These are phyloP conservation scores for Microsporum ferrugineum DNA, from an alignment of 2,329 filamentous ascomycete species.

Conservation along the genomic window DNA sequence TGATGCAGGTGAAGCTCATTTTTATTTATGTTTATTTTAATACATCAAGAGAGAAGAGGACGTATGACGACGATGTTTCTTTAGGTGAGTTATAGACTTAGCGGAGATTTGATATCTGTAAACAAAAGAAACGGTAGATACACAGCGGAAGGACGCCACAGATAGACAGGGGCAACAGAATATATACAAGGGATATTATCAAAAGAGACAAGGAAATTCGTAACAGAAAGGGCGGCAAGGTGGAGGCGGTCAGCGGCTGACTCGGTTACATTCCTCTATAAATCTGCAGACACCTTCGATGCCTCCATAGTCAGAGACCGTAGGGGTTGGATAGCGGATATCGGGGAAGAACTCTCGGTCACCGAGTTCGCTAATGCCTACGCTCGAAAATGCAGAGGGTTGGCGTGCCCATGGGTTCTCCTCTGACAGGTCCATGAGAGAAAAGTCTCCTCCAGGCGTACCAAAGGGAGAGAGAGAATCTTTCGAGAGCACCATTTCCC, in stretches of 20 bases:
- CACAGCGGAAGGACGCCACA: background rate
- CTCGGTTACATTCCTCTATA: slow-evolving; percentile 51
- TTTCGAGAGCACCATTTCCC: slow-evolving; percentile 40
- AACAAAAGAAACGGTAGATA: slow-evolving; percentile 5
- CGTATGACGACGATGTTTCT: too few relatives aligned
- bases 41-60: too few relatives aligned
- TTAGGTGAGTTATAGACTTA: background rate
- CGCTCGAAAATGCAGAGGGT: slow-evolving; percentile 45
- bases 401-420: slow-evolving; percentile 45
- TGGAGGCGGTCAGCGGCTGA: slow-evolving; percentile 22
- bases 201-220: slow-evolving; percentile 10
- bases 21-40: too few relatives aligned
- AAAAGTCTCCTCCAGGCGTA: slow-evolving; percentile 26
- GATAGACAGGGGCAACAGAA: slow-evolving; percentile 1
- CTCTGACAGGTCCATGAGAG: slow-evolving; percentile 34
- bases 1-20: background rate
- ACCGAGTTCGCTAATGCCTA: slow-evolving; percentile 43
- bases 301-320: slow-evolving; percentile 47
- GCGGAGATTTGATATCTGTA: background rate
- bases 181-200: background rate
- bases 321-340: slow-evolving; percentile 22
- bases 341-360: slow-evolving; percentile 32
- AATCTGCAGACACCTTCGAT: slow-evolving; percentile 56
- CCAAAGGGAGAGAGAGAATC: slow-evolving; percentile 19
- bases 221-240: background rate